Conservation (phyloP, 768 basidiomycete species). For the Termitomyces sp. region DNA sequence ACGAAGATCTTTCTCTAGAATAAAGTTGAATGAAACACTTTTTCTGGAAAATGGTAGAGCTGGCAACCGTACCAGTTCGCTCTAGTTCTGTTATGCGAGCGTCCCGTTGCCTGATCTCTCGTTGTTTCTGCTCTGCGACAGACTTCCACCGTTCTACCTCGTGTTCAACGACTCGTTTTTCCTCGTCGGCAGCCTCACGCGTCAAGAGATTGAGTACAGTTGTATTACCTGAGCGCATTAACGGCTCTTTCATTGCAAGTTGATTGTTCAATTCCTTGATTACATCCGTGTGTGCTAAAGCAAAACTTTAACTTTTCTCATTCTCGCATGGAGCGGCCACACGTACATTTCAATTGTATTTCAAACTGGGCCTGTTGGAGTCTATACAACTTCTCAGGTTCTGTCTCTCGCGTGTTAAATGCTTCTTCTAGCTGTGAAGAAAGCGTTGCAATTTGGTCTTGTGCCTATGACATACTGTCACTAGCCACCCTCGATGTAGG, state of each 20-base stretch:
- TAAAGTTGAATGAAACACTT: constrained; percentile 1
- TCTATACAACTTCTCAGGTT: constrained; percentile 52
- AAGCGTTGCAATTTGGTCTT: constrained; percentile 40
- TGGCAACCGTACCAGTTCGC: constrained; percentile 37
- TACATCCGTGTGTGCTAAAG: constrained; percentile 49
- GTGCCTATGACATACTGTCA: constrained; percentile 21
- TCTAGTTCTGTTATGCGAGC: constrained; percentile 40
- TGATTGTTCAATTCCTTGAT: constrained; percentile 50
- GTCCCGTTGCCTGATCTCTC: constrained; percentile 35
- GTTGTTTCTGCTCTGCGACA: constrained; percentile 35
- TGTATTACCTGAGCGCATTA: constrained; percentile 41
- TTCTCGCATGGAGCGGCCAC: not conserved
- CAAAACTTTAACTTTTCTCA: not conserved
- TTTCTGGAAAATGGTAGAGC: not conserved
- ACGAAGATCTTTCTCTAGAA: constrained; percentile 43
- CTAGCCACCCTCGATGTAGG: not conserved
- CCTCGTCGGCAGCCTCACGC: constrained; percentile 67
- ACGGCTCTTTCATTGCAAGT: constrained; percentile 48
- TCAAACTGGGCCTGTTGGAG: constrained; percentile 47
- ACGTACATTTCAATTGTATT: constrained; percentile 42
- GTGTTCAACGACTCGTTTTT: constrained; percentile 47
- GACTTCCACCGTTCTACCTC: constrained; percentile 41
- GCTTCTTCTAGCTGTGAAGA: constrained; percentile 54
- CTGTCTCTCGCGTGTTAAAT: constrained; percentile 52
- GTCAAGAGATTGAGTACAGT: constrained; percentile 62